Percentiles rank a stretch among this genome's conserved stretches.
These are phyloP conservation scores for Thymus quinquecostatus DNA, from an alignment of 257 asterid species.

Conservation along the genomic window DNA sequence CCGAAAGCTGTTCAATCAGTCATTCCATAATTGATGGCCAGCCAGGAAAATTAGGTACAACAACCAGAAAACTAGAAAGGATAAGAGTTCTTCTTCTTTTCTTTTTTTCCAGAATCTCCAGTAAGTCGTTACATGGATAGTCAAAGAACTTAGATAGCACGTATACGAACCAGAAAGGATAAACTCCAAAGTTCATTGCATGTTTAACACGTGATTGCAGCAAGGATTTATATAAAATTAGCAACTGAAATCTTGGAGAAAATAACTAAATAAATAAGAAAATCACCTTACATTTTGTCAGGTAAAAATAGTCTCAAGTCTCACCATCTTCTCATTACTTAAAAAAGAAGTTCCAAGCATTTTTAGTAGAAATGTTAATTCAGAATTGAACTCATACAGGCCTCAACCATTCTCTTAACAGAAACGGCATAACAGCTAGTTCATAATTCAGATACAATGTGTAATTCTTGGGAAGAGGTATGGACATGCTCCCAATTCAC, in stretches of 20 bases:
- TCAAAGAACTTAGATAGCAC: constrained; percentile 2
- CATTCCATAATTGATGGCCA: not conserved
- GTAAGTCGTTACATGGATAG: constrained; percentile 13
- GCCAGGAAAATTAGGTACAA: not conserved
- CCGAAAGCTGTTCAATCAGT: constrained; percentile 1
- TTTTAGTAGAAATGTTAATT: not conserved
- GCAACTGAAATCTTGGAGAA: constrained; percentile 22
- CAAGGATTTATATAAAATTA: not conserved
- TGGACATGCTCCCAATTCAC: constrained; percentile 20
- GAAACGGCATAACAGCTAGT: constrained; percentile 14
- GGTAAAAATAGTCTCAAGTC: too few relatives aligned
- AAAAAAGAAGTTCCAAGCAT: too few relatives aligned
- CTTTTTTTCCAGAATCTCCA: constrained; percentile 10
- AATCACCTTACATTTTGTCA: too few relatives aligned
- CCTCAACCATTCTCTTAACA: constrained; percentile 3
- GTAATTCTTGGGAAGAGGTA: not conserved
- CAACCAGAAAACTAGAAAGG: not conserved
- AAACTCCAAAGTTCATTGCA: not conserved
- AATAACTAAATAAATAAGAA: not conserved
- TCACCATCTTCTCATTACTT: too few relatives aligned
- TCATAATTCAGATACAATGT: not conserved
- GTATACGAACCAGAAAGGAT: constrained; percentile 15
- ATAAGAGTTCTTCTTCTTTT: not conserved
- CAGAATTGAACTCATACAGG: not conserved
- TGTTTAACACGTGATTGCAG: not conserved